phyloP scores from a whole-genome alignment of 73 alveolate genomes.

The Paramecium biaurelia region DNA sequence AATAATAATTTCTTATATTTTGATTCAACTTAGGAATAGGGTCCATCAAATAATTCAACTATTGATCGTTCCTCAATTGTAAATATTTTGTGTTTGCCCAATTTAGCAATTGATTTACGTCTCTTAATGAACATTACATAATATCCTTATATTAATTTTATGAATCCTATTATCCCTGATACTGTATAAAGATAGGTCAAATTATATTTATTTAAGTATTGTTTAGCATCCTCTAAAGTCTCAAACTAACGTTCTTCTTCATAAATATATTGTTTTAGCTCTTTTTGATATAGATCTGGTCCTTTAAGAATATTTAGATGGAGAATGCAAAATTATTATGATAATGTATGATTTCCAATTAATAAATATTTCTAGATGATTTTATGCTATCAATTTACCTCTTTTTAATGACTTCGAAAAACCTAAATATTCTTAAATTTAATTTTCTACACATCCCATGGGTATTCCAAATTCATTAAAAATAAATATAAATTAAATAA shows the following conservation, averaged over 20 bases:
- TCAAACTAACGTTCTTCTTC: conserved; percentile 50
- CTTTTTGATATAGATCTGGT: neutral
- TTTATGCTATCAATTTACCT: neutral
- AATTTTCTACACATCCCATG: conserved; percentile 26
- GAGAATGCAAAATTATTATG: neutral
- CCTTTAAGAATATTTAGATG: neutral
- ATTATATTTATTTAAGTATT: neutral
- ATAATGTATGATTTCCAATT: conserved; percentile 44
- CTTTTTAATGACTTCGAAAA: conserved; percentile 17
- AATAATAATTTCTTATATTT: conserved; percentile 67
- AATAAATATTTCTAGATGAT: neutral
- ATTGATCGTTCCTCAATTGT: conserved; percentile 45
- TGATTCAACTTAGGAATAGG: conserved; percentile 62
- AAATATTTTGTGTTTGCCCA: conserved; percentile 62
- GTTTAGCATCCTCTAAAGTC: conserved; percentile 50
- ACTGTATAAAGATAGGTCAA: conserved; percentile 5
- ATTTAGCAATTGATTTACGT: conserved; percentile 55
- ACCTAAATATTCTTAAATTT: conserved; percentile 48
- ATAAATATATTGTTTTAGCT: neutral
- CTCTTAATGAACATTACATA: conserved; percentile 53
- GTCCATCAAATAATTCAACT: conserved; percentile 59
- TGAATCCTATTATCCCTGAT: conserved; percentile 62
- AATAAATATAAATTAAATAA: neutral
- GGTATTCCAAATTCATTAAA: conserved; percentile 24
- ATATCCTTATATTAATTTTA: conserved; percentile 64